Base-by-base conservation (phyloP, 2,329 filamentous ascomycete genomes). In the Clonostachys sp. region DNA sequence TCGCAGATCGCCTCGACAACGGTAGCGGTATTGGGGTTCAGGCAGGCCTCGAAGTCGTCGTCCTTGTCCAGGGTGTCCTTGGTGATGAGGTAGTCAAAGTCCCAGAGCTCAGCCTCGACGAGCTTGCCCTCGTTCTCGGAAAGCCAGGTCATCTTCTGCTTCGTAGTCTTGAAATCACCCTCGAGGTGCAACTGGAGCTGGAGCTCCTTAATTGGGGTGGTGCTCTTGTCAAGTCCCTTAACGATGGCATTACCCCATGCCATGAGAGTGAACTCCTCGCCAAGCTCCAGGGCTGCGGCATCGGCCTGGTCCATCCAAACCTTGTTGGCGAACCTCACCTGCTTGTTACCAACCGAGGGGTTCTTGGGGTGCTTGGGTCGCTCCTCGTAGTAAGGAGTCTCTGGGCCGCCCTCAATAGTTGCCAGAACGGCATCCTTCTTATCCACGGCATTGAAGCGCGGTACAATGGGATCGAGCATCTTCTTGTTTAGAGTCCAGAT, bases 71-170 rank as follows among this genome's bases (percentile, higher is more conserved):
- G 78, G 63, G 94, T 91, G 64, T 97, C 92, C 77, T 96, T 97
- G 50, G 87, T 95, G 62, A 97, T 87, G 44, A 97, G 79, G 71
- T 95, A 92, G 70, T 96, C 92, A 64, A 96, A 97, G 57, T 96
- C 91, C 70, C 91, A 92, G 12, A 96, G 78, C 67, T 96, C 89
- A 18, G 94, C 84, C 8, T 85, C 83, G 13, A 95, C 77, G 1
- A 96, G 78, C 49, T 87, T 80, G 70, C 92, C 87, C 42, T 80
- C 81, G 55, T 92, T 87, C 41, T 80, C 81, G 2, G 89, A 86
- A 43, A 97, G 74, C 92, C 92, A 97, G 1, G 91, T 96, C 36
- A 97, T 83, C 77, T 97, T 97, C 82, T 96, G 96, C 61, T 90
- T 84, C 0, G 92, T 97, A 62, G 89, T 86, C 77, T 95, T 96